Base-by-base conservation (phyloP, 169 alveolate species). In the Amoebophrya sp. region DNA sequence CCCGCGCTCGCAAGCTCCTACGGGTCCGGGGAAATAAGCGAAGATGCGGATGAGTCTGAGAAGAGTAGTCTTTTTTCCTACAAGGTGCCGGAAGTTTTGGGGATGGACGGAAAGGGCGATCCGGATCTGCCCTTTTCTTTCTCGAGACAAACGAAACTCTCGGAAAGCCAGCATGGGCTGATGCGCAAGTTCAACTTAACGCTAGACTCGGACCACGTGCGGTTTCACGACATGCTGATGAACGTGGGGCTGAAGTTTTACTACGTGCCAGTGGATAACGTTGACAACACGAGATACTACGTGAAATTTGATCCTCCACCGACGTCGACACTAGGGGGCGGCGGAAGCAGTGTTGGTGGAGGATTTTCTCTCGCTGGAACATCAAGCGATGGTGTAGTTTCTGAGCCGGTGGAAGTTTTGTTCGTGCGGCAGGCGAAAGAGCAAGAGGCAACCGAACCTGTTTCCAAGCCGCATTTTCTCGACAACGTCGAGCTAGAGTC, bases 241-340 rank as follows among this genome's bases (percentile, higher is more conserved):
- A 66, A 66, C 83, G 32, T 25, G 32, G 83, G 83, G 29, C 83
- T 66, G 83, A 66, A 66, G 35, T 1, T 66, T 7, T 66, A 25
- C 83, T 66, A 66, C 35, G 83, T 66, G 29, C 83, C 83, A 66
- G 83, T 66, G 35, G 83, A 66, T 25, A 66, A 66, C 32, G 83
- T 66, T 2, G 83, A 66, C 29, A 25, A 25, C 35, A n/a, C 83
- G 83, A 2, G 83, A 2, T 66, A 66, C 83, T 66, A 7, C 83
- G 7, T 66, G 83, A 66, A n/a, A 25, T 12, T 7, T 25, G 83
- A 66, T 2, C 29, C 66, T 47, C 18, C 66, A 18, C 29, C 66
- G 18, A 47, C 66, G 7, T 7, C 66, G 7, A 18, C 29, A 7
- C 7, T 7, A 12, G 66, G 66, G 29, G 66, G 29, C 29, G 18